Conservation (phyloP, 2,329 filamentous ascomycete species). For the Fusarium cicatricum region DNA sequence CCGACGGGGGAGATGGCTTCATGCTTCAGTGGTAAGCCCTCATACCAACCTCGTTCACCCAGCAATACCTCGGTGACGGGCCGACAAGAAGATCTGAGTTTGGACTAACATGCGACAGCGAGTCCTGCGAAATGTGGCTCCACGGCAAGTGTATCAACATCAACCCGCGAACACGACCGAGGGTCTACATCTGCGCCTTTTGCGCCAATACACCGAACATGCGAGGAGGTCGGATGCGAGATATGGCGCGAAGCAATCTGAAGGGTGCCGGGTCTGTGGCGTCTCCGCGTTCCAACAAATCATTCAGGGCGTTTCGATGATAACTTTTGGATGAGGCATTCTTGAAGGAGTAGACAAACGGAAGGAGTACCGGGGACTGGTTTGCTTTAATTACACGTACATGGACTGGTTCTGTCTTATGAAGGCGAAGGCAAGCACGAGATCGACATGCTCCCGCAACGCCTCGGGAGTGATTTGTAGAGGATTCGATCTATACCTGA, state of each 20-base stretch:
- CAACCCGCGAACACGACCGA: conserved; percentile 62
- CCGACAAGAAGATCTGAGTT: conserved; percentile 1
- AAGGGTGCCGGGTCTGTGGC: conserved; percentile 38
- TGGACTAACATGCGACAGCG: conserved; percentile 51
- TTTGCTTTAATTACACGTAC: conserved; percentile 29
- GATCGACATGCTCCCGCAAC: background rate
- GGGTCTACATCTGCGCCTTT: conserved; percentile 70
- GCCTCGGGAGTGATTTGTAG: background rate
- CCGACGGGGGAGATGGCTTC: conserved; percentile 59
- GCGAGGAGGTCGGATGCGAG: conserved; percentile 57
- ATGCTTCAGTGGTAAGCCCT: conserved; percentile 70
- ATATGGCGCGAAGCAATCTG: conserved; percentile 48
- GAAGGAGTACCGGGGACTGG: conserved; percentile 25
- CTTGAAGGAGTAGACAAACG: conserved; percentile 32
- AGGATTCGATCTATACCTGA: background rate
- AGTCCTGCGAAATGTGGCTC: conserved; percentile 72
- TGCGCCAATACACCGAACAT: conserved; percentile 68
- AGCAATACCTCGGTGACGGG: background rate
- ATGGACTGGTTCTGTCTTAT: background rate
- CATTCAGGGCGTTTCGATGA: conserved; percentile 54
- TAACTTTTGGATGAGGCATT: conserved; percentile 30
- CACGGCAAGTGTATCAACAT: conserved; percentile 71
- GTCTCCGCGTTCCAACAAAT: conserved; percentile 54
- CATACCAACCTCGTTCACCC: background rate
- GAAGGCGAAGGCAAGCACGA: background rate